Conservation (phyloP, 352 stramenopile species). For the Globisporangium yorkense region DNA sequence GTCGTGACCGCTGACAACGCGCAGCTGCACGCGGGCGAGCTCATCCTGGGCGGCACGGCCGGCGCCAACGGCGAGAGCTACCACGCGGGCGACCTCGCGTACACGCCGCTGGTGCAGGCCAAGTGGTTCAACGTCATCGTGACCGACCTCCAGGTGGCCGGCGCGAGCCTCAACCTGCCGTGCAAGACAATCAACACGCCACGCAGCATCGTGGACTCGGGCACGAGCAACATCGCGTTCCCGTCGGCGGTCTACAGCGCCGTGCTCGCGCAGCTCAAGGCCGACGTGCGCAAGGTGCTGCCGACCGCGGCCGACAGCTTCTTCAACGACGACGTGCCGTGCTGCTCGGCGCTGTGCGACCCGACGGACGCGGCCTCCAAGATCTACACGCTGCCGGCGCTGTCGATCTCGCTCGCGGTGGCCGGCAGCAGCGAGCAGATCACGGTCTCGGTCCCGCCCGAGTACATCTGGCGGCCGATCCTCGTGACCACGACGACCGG, state of each 20-base stretch:
- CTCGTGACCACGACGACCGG: conserved; percentile 37
- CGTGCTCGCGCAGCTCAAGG: conserved; percentile 48
- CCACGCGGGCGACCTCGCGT: conserved; percentile 54
- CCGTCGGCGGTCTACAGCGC: conserved; percentile 57
- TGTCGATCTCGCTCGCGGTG: conserved; percentile 59
- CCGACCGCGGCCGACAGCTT: conserved; percentile 42
- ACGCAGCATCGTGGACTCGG: conserved; percentile 68
- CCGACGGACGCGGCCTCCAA: conserved; percentile 49
- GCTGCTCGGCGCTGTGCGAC: conserved; percentile 61
- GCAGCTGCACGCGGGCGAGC: conserved; percentile 46
- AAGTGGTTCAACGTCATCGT: conserved; percentile 79
- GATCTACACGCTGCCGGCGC: conserved; percentile 54
- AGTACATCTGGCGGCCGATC: conserved; percentile 84
- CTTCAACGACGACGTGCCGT: conserved; percentile 66
- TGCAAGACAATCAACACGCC: conserved; percentile 73
- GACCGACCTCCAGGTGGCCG: conserved; percentile 52
- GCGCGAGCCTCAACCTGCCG: conserved; percentile 34
- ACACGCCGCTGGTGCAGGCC: conserved; percentile 68
- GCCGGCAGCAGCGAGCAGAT: conserved; percentile 50
- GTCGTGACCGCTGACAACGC: conserved; percentile 16
- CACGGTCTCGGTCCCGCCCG: conserved; percentile 63
- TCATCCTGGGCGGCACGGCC: conserved; percentile 52
- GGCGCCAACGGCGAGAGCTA: conserved; percentile 44
- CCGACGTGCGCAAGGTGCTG: conserved; percentile 41
- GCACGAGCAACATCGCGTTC: conserved; percentile 78